Percentiles rank a stretch among this genome's conserved stretches.
phyloP scores from a whole-genome alignment of 2,329 filamentous ascomycete species.

The Aspergillus cejpii region DNA sequence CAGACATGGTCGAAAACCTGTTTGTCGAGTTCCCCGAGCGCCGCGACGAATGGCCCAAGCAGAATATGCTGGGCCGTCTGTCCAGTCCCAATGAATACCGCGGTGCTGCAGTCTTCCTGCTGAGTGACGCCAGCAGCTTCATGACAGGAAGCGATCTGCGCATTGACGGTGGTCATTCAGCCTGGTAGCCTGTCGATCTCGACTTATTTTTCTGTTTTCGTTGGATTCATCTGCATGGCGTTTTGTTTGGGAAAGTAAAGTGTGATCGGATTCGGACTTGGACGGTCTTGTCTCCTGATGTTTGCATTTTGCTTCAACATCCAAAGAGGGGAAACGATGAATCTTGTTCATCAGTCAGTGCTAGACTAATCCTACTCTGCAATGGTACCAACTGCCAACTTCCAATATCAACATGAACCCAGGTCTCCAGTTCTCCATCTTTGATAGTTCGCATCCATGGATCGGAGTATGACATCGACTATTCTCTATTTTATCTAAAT shows the following conservation, averaged over 20 bases:
- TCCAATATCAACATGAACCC: no score
- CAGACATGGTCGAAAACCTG: slow-evolving; percentile 42
- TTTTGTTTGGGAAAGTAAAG: slow-evolving; percentile 7
- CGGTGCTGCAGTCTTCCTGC: slow-evolving; percentile 45
- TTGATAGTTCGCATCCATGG: no score
- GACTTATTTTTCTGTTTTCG: slow-evolving; percentile 2
- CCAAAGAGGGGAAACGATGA: background rate
- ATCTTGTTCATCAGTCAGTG: no score
- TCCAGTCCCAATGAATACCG: slow-evolving; percentile 64
- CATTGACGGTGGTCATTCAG: slow-evolving; percentile 50
- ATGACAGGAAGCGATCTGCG: slow-evolving; percentile 51
- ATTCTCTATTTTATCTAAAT: no score
- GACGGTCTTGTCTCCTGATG: background rate
- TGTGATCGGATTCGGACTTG: slow-evolving; percentile 1
- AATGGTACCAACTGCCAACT: no score
- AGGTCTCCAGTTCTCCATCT: no score
- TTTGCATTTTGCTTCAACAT: slow-evolving; percentile 1
- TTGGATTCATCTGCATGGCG: slow-evolving; percentile 4
- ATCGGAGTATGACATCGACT: no score
- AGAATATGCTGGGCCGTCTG: slow-evolving; percentile 75
- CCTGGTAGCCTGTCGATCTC: slow-evolving; percentile 42
- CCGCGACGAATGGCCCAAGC: slow-evolving; percentile 71
- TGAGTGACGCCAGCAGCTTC: slow-evolving; percentile 48
- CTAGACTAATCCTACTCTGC: no score
- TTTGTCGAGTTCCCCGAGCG: slow-evolving; percentile 63